A percentile compares a stretch with the other conserved stretches of the same genome.
These are phyloP conservation scores for Diaporthe sp. DNA, from an alignment of 2,329 filamentous ascomycete genomes.

Conservation along the genomic window DNA sequence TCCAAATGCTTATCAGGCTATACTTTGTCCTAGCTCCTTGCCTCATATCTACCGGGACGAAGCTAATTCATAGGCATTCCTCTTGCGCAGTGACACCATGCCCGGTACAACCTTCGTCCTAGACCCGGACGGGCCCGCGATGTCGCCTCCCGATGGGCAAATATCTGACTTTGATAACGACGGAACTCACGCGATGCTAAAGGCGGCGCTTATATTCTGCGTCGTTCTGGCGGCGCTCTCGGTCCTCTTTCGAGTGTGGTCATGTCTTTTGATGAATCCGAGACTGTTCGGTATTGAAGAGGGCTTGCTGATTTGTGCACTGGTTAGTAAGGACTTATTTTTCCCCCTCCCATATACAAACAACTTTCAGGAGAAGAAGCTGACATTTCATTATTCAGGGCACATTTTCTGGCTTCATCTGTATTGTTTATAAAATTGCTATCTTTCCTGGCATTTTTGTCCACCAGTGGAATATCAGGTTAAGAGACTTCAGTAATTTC, in stretches of 20 bases:
- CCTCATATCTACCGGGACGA: neutral
- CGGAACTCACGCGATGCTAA: neutral
- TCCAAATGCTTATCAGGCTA: neutral
- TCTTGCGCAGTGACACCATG: neutral
- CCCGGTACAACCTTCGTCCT: neutral
- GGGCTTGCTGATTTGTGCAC: neutral
- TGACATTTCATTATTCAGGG: neutral
- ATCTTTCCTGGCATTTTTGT: neutral
- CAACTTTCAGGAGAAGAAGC: neutral
- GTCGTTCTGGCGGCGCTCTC: neutral
- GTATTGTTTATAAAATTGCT: neutral
- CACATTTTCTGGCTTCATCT: neutral
- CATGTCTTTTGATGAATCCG: neutral
- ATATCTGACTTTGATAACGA: neutral
- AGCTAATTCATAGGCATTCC: too few species aligned
- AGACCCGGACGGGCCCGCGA: neutral
- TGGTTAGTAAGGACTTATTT: neutral
- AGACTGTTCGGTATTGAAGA: neutral
- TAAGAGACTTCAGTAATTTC: neutral
- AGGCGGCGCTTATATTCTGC: neutral
- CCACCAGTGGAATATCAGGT: conserved; percentile 5
- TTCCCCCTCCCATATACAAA: too few species aligned
- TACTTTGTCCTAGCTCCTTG: too few species aligned
- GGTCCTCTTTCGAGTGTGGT: neutral
- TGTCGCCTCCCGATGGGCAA: neutral